Conservation (phyloP, 768 basidiomycete genomes). For the Dioszegia crocea region DNA sequence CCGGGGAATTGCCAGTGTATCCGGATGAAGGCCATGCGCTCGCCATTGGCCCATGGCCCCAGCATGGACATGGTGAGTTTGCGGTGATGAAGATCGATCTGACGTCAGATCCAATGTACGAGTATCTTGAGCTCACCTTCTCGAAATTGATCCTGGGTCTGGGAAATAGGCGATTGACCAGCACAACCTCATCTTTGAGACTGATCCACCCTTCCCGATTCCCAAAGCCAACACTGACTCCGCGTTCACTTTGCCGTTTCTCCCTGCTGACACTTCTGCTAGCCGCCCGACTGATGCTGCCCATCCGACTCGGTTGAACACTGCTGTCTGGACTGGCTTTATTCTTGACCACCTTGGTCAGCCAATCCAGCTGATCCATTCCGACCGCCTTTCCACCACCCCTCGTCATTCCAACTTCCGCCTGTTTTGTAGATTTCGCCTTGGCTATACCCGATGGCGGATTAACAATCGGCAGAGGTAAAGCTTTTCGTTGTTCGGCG, state of each 20-base stretch:
- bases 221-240: slow-evolving; percentile 7
- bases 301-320: slow-evolving; percentile 29
- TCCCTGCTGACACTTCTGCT: slow-evolving; percentile 21
- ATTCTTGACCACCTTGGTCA: slow-evolving; percentile 43
- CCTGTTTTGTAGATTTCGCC: slow-evolving; percentile 19
- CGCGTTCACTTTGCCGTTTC: slow-evolving; percentile 7
- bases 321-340: slow-evolving; percentile 24
- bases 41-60: slow-evolving; percentile 85
- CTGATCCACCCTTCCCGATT: slow-evolving; percentile 25
- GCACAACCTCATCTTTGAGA: slow-evolving; percentile 37
- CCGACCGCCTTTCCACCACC: slow-evolving; percentile 37
- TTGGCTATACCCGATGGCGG: slow-evolving; percentile 33
- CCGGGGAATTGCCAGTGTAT: slow-evolving; percentile 84
- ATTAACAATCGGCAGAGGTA: slow-evolving; percentile 32
- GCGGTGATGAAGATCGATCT: slow-evolving; percentile 55
- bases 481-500: slow-evolving; percentile 2
- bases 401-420: slow-evolving; percentile 45
- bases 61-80: slow-evolving; percentile 80
- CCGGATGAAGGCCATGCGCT: slow-evolving; percentile 72
- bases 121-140: slow-evolving; percentile 56
- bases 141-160: slow-evolving; percentile 60
- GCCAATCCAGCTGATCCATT: slow-evolving; percentile 48
- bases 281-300: slow-evolving; percentile 22
- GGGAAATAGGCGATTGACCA: slow-evolving; percentile 32
- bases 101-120: not conserved